Percentiles rank a stretch among this genome's conserved stretches.
Conservation (phyloP, 306 rosid genomes). For the Lathyrus tuberosus region DNA sequence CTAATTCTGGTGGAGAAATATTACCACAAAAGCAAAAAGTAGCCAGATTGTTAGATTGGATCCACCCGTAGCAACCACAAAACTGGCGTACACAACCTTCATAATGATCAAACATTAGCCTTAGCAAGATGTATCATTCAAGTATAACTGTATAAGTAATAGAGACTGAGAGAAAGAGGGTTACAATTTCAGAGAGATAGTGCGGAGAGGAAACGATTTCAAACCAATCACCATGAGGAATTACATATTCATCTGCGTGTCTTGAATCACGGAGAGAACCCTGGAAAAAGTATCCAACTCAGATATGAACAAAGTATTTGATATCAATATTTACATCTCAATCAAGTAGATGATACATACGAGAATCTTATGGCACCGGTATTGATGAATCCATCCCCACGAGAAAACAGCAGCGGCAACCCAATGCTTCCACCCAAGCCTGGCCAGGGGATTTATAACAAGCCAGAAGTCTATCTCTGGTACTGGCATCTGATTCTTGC, state of each 20-base stretch:
- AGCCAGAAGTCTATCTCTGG: slow-evolving; percentile 59
- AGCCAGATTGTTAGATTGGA: too few species aligned
- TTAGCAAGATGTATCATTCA: too few species aligned
- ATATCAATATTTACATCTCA: too few species aligned
- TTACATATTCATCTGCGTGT: slow-evolving; percentile 61
- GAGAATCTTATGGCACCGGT: slow-evolving; percentile 75
- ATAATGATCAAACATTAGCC: too few species aligned
- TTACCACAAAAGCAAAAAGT: too few species aligned
- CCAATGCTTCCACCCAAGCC: slow-evolving; percentile 79
- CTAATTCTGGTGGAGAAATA: too few species aligned
- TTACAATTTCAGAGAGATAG: slow-evolving; percentile 89
- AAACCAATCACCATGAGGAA: slow-evolving; percentile 91
- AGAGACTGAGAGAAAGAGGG: too few species aligned
- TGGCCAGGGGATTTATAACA: slow-evolving; percentile 58
- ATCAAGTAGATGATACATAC: slow-evolving; percentile 57
- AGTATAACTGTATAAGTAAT: too few species aligned
- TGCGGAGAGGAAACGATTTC: slow-evolving; percentile 82
- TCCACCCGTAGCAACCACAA: too few species aligned
- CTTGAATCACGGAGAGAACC: slow-evolving; percentile 71
- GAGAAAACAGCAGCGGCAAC: slow-evolving; percentile 67
- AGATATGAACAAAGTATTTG: too few species aligned
- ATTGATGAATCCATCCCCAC: slow-evolving; percentile 94
- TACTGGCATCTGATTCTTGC: slow-evolving; percentile 63
- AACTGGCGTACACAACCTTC: too few species aligned
- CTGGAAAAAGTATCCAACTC: slow-evolving; percentile 53